Base-by-base conservation (phyloP, 148 eudicot genomes). In the Rhododendron kiyosumense region DNA sequence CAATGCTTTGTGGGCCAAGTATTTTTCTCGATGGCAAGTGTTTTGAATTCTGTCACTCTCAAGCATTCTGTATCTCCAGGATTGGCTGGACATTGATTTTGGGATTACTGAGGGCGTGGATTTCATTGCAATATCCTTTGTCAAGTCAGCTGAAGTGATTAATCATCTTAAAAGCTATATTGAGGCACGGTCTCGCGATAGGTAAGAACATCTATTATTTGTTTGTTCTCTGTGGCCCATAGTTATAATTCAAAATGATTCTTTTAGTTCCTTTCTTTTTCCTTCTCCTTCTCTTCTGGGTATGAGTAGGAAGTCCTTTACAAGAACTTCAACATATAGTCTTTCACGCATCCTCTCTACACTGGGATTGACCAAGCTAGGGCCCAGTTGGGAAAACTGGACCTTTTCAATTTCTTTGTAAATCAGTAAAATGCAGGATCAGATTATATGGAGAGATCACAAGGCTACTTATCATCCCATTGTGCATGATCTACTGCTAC, bases 41-140 rank as follows among this genome's bases (percentile, higher is more conserved):
- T 38, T 34, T 17, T 71, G 57, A 82, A 49, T 81, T 82, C 34
- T 45, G 75, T 91, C 51, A 83, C 51, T 18, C 14, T 88, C 49
- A 41, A 54, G 61, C 83, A 57, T 86, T 87, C 79, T 81, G n/a
- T 84, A 86, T 76, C 78, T 85, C 86, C 94, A 96, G 99, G 99
- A 96, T 90, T 96, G 99, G 99, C 87, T 96, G 92, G 99, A 96
- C 90, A 96, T 96, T 84, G 98, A 96, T 86, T 96, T 96, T 85
- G 99, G 98, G 85, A 92, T 96, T 82, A 91, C 99, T 41, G 97
- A 96, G 88, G 99, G 99, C 83, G 99, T 96, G 84, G 99, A 96
- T 88, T 95, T 96, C 84, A 95, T 96, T 86, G 98, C 99, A 36
- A 85, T 96, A 86, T 96, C 99, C 51, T 96, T 96, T 92, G 99